Conservation (phyloP, 768 basidiomycete genomes). For the Boletus rubescentipes region DNA sequence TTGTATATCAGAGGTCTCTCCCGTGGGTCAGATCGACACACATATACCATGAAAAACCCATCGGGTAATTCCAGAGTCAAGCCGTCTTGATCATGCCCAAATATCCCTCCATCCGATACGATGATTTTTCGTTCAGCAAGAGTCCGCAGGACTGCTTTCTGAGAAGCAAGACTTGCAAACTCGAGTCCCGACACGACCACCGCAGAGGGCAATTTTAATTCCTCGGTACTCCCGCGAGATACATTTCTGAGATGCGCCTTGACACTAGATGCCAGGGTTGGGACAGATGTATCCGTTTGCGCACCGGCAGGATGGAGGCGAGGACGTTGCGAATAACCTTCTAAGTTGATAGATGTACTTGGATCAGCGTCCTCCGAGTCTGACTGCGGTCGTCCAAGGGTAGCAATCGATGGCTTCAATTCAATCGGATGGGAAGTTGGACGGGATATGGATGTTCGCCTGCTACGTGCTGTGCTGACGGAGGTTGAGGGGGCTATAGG, state of each 20-base stretch:
- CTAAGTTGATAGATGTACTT: neutral
- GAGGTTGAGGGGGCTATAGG: slow-evolving; percentile 15
- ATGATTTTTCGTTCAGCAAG: slow-evolving; percentile 52
- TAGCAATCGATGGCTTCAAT: slow-evolving; percentile 14
- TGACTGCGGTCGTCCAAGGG: slow-evolving; percentile 15
- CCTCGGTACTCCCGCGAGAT: slow-evolving; percentile 19
- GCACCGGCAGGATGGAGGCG: slow-evolving; percentile 5
- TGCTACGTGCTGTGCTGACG: slow-evolving; percentile 25
- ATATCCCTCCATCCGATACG: slow-evolving; percentile 30
- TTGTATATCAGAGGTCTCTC: slow-evolving; percentile 69
- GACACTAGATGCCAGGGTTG: slow-evolving; percentile 9
- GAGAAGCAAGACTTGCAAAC: slow-evolving; percentile 50
- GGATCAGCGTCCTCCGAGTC: slow-evolving; percentile 13
- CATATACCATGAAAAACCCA: slow-evolving; percentile 69
- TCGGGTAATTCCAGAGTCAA: slow-evolving; percentile 46
- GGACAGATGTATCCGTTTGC: slow-evolving; percentile 19
- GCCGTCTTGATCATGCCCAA: slow-evolving; percentile 26
- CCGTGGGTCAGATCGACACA: slow-evolving; percentile 61
- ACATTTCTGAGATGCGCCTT: slow-evolving; percentile 8
- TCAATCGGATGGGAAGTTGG: slow-evolving; percentile 21
- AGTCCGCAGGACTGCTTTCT: slow-evolving; percentile 54
- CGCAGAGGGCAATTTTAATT: slow-evolving; percentile 49
- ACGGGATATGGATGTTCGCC: slow-evolving; percentile 26
- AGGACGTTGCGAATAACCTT: slow-evolving; percentile 7
- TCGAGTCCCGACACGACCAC: slow-evolving; percentile 75